phyloP scores from a whole-genome alignment of 1,139 yeast genomes.

The Zygosaccharomyces pseudobailii region DNA sequence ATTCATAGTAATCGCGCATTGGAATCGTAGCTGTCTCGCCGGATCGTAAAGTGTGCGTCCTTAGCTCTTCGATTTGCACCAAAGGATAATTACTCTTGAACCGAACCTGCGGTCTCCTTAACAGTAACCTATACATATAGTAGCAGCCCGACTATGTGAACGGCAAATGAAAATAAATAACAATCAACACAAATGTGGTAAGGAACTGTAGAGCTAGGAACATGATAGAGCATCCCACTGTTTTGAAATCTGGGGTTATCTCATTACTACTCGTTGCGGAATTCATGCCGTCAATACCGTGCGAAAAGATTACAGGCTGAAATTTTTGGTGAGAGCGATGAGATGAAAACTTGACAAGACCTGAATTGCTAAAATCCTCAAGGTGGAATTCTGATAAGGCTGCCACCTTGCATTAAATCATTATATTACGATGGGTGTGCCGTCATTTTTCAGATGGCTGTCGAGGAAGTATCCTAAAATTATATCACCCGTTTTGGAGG shows the following conservation, averaged over 20 bases:
- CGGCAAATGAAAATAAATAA: not conserved
- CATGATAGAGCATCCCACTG: not conserved
- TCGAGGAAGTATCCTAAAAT: constrained; percentile 91
- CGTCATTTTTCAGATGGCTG: constrained; percentile 96
- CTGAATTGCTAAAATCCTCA: not conserved
- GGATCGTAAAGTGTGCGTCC: constrained; percentile 4
- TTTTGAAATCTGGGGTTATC: not conserved
- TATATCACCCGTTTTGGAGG: constrained; percentile 85
- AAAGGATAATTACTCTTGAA: constrained; percentile 10
- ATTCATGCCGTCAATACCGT: not conserved
- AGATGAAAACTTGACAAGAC: not conserved
- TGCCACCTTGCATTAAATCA: not conserved
- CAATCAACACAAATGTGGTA: not conserved
- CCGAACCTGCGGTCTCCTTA: constrained; percentile 5
- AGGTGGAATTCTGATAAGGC: not conserved
- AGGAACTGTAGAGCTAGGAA: not conserved
- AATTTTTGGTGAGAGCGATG: constrained; percentile 3
- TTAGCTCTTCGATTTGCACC: constrained; percentile 12
- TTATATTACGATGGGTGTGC: constrained; percentile 64
- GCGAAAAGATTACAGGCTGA: constrained; percentile 2
- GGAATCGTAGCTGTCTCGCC: constrained; percentile 13
- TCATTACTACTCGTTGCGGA: not conserved
- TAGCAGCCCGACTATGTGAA: not conserved
- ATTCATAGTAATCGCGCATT: constrained; percentile 24
- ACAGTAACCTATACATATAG: constrained; percentile 6